Evolutionary conservation across 805 yeast species (phyloP).

Genomic region (Candida piceae): DNA sequence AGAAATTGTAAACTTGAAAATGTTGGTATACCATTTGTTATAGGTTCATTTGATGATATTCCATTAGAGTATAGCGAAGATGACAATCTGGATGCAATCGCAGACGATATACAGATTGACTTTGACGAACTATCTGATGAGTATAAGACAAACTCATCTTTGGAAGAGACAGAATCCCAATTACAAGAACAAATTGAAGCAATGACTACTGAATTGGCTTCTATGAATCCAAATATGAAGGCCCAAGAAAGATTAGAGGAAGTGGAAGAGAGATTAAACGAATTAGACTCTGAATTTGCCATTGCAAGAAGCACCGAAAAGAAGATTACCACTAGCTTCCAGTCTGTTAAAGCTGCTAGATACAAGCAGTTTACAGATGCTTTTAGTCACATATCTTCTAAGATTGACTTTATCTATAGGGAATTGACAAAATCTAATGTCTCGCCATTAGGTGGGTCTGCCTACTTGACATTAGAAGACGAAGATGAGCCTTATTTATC

Average conservation of each 20-base stretch:
- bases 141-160: conserved; percentile 32
- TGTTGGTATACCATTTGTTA: conserved; percentile 54
- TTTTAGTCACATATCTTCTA: conserved; percentile 66
- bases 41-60: conserved; percentile 55
- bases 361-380: conserved; percentile 63
- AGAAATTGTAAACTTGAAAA: conserved; percentile 73
- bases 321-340: conserved; percentile 49
- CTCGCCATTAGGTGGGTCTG: conserved; percentile 88
- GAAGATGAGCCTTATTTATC: conserved; percentile 83
- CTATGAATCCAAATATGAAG: conserved; percentile 73
- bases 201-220: conserved; percentile 33
- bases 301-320: conserved; percentile 57
- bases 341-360: conserved; percentile 54
- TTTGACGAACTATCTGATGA: conserved; percentile 42
- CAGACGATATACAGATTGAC: conserved; percentile 50
- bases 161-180: conserved; percentile 17
- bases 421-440: conserved; percentile 73
- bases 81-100: conserved; percentile 26
- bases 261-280: conserved; percentile 54
- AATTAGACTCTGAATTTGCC: conserved; percentile 60
- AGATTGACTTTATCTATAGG: conserved; percentile 74
- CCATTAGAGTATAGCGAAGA: conserved; percentile 51
- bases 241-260: conserved; percentile 74
- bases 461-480: conserved; percentile 79
- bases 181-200: conserved; percentile 32